Evolutionary conservation across 75 land plant species (phyloP).

Genomic region (Sequoia sempervirens): DNA sequence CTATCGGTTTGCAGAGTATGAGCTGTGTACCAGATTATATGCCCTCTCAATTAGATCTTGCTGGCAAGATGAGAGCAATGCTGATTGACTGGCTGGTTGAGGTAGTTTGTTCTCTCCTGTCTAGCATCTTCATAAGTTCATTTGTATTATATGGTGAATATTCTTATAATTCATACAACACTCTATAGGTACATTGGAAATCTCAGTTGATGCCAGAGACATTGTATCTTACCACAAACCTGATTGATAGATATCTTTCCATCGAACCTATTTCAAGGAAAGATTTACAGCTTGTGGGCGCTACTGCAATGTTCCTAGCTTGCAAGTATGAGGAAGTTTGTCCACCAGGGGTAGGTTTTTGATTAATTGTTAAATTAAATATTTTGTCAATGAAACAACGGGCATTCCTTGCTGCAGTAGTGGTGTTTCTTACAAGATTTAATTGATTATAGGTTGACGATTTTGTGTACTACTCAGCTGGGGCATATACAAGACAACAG

Average conservation of each 20-base stretch:
- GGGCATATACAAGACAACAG: constrained; percentile 58
- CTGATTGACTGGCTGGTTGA: constrained; percentile 86
- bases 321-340: constrained; percentile 49
- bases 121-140: not conserved
- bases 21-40: constrained; percentile 54
- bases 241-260: constrained; percentile 39
- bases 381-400: not conserved
- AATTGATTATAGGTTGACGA: constrained; percentile 47
- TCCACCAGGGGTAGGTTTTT: constrained; percentile 35
- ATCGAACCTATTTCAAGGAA: constrained; percentile 24
- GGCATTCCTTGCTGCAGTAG: too few relatives aligned
- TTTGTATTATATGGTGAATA: too few relatives aligned
- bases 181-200: constrained; percentile 13
- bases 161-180: too few relatives aligned
- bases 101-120: constrained; percentile 22
- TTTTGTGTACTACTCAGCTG: constrained; percentile 63
- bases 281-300: constrained; percentile 39
- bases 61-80: constrained; percentile 78
- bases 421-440: not conserved
- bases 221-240: constrained; percentile 34
- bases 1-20: not conserved
- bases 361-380: constrained; percentile 27
- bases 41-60: constrained; percentile 66
- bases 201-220: constrained; percentile 51
- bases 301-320: constrained; percentile 45